Conservation (phyloP, 2,329 filamentous ascomycete species). For the Ophiocordyceps australis region DNA sequence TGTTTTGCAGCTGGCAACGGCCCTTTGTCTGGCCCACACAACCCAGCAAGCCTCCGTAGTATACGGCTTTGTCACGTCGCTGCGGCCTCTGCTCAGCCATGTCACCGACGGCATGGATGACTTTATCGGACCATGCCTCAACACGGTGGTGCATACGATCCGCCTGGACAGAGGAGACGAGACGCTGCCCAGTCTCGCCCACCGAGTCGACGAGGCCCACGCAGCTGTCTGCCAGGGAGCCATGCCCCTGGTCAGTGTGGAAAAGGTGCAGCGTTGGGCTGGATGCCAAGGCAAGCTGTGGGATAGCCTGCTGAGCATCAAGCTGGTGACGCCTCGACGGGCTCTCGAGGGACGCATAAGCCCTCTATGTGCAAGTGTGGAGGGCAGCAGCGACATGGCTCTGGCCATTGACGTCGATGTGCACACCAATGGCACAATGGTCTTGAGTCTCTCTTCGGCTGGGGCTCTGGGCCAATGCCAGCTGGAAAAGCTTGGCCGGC, state of each 20-base stretch:
- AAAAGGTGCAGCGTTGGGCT: constrained; percentile 7
- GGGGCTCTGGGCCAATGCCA: constrained; percentile 1
- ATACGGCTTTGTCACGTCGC: constrained; percentile 6
- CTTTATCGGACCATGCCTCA: constrained; percentile 7
- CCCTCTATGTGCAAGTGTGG: constrained; percentile 2
- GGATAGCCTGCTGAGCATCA: constrained; percentile 6
- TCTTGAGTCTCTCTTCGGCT: constrained; percentile 4
- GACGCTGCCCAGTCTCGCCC: constrained; percentile 2
- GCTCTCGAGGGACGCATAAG: constrained; percentile 2
- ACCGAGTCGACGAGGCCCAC: constrained; percentile 5
- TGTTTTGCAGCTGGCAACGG: constrained; percentile 5
- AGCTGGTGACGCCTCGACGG: neutral
- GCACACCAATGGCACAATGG: constrained; percentile 4
- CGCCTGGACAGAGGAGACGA: constrained; percentile 2
- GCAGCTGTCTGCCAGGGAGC: constrained; percentile 3
- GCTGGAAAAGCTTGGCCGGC: neutral
- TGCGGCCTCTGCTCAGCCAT: constrained; percentile 4
- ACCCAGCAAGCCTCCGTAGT: constrained; percentile 3
- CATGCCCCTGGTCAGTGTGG: constrained; percentile 7
- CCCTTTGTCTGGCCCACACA: constrained; percentile 4
- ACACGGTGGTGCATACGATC: constrained; percentile 6
- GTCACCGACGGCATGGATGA: constrained; percentile 1
- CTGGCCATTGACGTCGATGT: constrained; percentile 7
- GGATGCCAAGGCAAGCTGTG: constrained; percentile 6
- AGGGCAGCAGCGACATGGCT: constrained; percentile 5